Evolutionary conservation across 1,139 yeast species (phyloP).

Genomic region (Taphrina wiesneri): DNA sequence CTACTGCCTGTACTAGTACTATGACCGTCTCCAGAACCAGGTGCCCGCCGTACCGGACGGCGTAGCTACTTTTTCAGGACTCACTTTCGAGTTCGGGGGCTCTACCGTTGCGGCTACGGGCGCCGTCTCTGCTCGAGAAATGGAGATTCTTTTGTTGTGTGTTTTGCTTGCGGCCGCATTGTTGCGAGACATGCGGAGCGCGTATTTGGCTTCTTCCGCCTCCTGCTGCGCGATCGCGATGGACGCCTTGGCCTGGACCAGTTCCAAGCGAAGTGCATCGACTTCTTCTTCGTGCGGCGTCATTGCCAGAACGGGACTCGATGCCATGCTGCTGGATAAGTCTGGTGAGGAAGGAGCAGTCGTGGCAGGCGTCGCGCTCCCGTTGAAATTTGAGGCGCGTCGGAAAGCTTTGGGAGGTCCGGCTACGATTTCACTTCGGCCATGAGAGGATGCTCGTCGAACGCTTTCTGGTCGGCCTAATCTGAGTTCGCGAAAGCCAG

Average conservation of each 20-base stretch:
- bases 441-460: constrained; percentile 15
- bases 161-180: not conserved
- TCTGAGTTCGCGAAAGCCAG: constrained; percentile 39
- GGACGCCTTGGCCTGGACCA: constrained; percentile 28
- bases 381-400: constrained; percentile 8
- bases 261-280: constrained; percentile 32
- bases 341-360: not conserved
- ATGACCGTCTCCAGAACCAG: constrained; percentile 15
- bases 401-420: constrained; percentile 17
- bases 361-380: not conserved
- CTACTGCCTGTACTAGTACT: no score
- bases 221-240: constrained; percentile 33
- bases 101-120: not conserved
- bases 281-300: constrained; percentile 30
- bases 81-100: not conserved
- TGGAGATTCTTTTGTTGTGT: constrained; percentile 8
- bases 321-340: not conserved
- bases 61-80: not conserved
- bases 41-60: not conserved
- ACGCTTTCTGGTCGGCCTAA: constrained; percentile 38
- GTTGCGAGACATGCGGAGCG: constrained; percentile 23
- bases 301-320: not conserved
- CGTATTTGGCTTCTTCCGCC: constrained; percentile 31
- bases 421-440: not conserved
- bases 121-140: constrained; percentile 14